Conservation (phyloP, 2,329 filamentous ascomycete species). For the Ascochyta koolunga region DNA sequence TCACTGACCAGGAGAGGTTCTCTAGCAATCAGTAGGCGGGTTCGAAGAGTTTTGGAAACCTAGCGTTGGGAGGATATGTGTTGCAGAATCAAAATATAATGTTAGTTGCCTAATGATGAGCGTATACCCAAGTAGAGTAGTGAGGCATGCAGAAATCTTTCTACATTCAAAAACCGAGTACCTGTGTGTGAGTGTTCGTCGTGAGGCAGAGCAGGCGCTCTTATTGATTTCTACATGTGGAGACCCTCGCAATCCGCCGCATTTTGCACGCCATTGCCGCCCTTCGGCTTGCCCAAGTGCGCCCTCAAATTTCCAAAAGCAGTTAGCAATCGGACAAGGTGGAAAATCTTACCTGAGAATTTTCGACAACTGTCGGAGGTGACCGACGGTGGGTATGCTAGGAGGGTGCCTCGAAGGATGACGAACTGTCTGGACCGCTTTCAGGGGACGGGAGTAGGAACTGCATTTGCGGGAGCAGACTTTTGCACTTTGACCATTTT, state of each 20-base stretch:
- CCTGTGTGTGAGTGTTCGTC: neutral
- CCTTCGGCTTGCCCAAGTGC: conserved; percentile 4
- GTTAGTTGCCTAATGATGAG: conserved; percentile 16
- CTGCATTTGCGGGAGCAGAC: neutral
- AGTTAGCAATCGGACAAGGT: conserved; percentile 7
- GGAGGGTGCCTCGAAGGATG: neutral
- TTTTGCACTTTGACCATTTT: neutral
- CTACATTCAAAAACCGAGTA: neutral
- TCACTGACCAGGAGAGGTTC: conserved; percentile 41
- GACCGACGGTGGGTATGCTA: conserved; percentile 13
- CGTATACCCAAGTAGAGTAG: conserved; percentile 17
- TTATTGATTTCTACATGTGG: conserved; percentile 11
- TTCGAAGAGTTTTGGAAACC: conserved; percentile 1
- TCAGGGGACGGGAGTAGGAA: neutral
- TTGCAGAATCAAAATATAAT: conserved; percentile 14
- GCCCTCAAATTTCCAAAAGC: conserved; percentile 12
- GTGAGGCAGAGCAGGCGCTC: conserved; percentile 4
- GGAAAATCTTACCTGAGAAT: conserved; percentile 17
- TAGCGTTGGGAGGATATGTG: conserved; percentile 1
- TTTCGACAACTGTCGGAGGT: conserved; percentile 12
- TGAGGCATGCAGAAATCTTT: conserved; percentile 8
- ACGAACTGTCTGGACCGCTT: neutral
- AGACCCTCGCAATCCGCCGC: conserved; percentile 12
- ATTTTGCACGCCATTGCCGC: conserved; percentile 15
- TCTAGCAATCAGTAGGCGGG: conserved; percentile 24